Evolutionary conservation across 129 eudicot species (phyloP).

Genomic region (Flaveria trinervia): DNA sequence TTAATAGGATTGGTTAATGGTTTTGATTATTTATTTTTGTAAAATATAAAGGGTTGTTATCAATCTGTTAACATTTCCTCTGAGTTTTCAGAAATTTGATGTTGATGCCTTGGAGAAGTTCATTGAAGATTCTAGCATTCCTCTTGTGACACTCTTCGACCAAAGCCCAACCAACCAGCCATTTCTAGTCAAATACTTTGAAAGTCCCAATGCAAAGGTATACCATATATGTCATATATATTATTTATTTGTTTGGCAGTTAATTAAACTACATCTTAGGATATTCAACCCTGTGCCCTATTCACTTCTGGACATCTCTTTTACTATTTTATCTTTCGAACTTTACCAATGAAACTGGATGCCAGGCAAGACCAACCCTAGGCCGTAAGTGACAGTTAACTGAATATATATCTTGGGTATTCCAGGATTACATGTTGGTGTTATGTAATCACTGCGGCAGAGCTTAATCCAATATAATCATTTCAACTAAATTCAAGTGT

Average conservation of each 20-base stretch:
- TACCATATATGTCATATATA: constrained; percentile 36
- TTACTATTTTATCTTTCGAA: neutral
- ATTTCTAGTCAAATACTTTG: constrained; percentile 55
- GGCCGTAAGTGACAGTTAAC: no score
- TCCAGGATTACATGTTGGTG: neutral
- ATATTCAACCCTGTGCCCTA: neutral
- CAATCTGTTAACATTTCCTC: neutral
- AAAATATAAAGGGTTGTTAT: neutral
- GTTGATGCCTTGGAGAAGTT: constrained; percentile 78
- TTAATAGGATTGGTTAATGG: neutral
- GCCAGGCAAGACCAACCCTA: no score
- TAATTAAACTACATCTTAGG: neutral
- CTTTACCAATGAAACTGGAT: no score
- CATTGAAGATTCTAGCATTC: constrained; percentile 53
- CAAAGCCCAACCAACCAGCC: constrained; percentile 60
- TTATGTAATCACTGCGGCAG: neutral
- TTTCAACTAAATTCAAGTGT: neutral
- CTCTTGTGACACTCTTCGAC: constrained; percentile 55
- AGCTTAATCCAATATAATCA: neutral
- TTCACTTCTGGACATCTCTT: constrained; percentile 2
- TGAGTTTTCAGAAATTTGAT: constrained; percentile 55
- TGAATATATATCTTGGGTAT: no score
- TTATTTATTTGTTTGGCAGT: neutral
- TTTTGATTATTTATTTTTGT: neutral
- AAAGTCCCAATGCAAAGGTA: constrained; percentile 61